phyloP scores from a whole-genome alignment of 257 asterid species.

The Plantago major region DNA sequence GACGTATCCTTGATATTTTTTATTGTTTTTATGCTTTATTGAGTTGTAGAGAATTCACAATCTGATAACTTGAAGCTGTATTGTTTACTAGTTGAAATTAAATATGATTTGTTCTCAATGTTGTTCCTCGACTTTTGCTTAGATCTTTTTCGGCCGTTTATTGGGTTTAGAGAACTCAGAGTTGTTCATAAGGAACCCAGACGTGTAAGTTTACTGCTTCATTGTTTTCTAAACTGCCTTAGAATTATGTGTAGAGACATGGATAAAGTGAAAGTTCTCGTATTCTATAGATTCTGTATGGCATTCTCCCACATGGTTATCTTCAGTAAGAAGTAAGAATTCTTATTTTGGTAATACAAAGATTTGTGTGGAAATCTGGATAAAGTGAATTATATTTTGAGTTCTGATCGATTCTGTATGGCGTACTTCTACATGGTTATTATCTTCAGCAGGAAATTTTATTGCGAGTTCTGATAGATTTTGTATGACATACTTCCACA shows the following conservation, averaged over 20 bases:
- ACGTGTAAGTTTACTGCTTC: conserved; percentile 42
- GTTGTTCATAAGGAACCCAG: conserved; percentile 80
- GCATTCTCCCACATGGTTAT: not conserved
- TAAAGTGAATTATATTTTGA: too few relatives aligned
- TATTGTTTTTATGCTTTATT: conserved; percentile 1
- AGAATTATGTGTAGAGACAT: not conserved
- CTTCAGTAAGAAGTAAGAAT: not conserved
- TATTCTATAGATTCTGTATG: not conserved
- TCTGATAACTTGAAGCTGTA: not conserved
- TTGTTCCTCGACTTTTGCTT: conserved; percentile 38
- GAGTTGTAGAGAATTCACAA: not conserved
- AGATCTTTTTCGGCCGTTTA: conserved; percentile 83
- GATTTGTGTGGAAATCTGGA: too few relatives aligned
- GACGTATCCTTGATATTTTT: conserved; percentile 59
- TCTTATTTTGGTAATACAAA: too few relatives aligned
- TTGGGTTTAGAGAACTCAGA: conserved; percentile 67
- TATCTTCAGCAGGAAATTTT: too few relatives aligned
- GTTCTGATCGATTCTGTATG: too few relatives aligned
- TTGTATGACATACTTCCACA: too few relatives aligned
- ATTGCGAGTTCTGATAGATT: too few relatives aligned
- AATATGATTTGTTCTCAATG: conserved; percentile 8
- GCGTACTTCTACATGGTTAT: too few relatives aligned
- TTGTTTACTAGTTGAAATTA: not conserved
- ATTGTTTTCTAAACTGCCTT: not conserved
- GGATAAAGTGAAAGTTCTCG: not conserved